phyloP scores from a whole-genome alignment of 1,284 basidiomycete species.

The Erythrobasidium hasegawianum region DNA sequence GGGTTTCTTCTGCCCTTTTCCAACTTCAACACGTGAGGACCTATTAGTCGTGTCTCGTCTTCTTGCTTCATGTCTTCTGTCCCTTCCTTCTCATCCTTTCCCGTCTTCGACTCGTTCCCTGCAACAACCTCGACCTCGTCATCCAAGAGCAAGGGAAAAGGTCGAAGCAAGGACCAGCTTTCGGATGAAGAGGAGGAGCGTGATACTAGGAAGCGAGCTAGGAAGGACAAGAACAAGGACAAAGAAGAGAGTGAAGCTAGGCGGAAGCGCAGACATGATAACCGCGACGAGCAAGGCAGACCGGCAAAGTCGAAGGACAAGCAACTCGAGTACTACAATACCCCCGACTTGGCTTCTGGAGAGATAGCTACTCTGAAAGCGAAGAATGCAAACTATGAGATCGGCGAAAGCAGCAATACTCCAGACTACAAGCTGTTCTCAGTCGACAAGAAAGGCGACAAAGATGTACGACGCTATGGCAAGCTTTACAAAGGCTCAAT shows the following conservation, averaged over 20 bases:
- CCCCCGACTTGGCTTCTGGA: constrained; percentile 16
- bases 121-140: constrained; percentile 12
- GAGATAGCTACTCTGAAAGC: constrained; percentile 10
- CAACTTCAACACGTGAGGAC: no score
- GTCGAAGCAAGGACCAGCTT: neutral
- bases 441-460: constrained; percentile 24
- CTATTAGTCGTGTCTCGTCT: no score
- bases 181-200: neutral
- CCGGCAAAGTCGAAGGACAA: constrained; percentile 2
- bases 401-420: neutral
- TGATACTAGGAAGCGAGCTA: neutral
- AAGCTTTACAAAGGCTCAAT: constrained; percentile 23
- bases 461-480: constrained; percentile 29
- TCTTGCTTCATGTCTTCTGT: no score
- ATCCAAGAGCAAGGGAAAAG: neutral
- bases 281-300: constrained; percentile 8
- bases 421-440: constrained; percentile 28
- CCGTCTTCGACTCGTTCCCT: constrained; percentile 28
- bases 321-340: constrained; percentile 24
- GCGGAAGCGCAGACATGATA: neutral
- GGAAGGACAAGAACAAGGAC: neutral
- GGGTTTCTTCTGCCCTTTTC: no score
- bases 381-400: neutral
- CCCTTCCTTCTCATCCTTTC: constrained; percentile 29
- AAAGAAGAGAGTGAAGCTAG: neutral